Evolutionary conservation across 176 grass and related monocot species (phyloP).

Genomic region (Musa schizocarpa): DNA sequence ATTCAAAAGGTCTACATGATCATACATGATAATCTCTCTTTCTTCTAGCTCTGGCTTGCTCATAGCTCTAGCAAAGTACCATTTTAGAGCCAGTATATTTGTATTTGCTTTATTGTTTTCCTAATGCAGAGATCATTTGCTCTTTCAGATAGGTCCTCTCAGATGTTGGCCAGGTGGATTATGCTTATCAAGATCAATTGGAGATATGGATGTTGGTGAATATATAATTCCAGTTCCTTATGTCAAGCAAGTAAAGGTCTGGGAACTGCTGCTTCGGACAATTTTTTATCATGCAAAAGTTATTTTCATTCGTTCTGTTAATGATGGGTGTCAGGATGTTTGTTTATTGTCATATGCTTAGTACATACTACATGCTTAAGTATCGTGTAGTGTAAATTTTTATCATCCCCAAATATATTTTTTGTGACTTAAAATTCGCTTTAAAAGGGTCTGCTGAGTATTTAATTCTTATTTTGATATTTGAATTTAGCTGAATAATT

Average conservation of each 20-base stretch:
- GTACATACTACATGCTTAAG: background rate
- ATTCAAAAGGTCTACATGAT: background rate
- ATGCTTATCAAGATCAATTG: slow-evolving; percentile 98
- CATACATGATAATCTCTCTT: background rate
- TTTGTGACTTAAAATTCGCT: too few relatives aligned
- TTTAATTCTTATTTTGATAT: too few relatives aligned
- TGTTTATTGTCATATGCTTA: background rate
- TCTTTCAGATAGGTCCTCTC: slow-evolving; percentile 82
- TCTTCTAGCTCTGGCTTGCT: slow-evolving; percentile 11
- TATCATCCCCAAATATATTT: too few relatives aligned
- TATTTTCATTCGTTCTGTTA: background rate
- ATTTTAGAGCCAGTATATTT: background rate
- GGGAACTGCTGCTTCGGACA: background rate
- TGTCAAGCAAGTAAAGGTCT: slow-evolving; percentile 99
- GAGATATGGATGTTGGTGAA: slow-evolving; percentile 90
- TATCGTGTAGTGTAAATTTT: too few relatives aligned
- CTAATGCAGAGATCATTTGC: background rate
- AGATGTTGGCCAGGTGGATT: slow-evolving; percentile 98
- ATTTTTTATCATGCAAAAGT: background rate
- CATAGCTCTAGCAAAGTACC: background rate
- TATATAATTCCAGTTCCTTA: slow-evolving; percentile 87
- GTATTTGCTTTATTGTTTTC: background rate
- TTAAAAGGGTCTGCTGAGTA: too few relatives aligned
- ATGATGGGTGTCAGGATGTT: background rate
- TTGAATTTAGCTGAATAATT: too few relatives aligned